phyloP scores from a whole-genome alignment of 768 basidiomycete genomes.

The Mycena latifolia region DNA sequence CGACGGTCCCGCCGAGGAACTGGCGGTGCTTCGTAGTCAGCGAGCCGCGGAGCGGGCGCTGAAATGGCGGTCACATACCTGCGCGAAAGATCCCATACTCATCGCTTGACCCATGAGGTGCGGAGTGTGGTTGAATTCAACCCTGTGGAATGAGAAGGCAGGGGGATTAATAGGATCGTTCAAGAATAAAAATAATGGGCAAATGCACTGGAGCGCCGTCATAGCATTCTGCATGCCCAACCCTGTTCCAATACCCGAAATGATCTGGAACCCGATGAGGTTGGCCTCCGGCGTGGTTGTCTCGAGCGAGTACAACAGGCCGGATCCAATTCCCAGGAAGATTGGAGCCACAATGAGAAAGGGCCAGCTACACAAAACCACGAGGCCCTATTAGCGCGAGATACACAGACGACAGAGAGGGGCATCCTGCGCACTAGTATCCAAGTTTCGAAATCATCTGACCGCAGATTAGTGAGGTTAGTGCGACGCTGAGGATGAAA shows the following conservation, averaged over 20 bases:
- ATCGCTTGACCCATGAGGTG: constrained; percentile 13
- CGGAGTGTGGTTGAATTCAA: constrained; percentile 12
- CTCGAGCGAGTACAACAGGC: constrained; percentile 17
- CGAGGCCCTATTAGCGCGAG: too few relatives aligned
- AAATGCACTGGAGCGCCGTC: constrained; percentile 19
- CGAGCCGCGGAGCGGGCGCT: too few relatives aligned
- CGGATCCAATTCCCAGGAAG: constrained; percentile 33
- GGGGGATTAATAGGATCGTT: too few relatives aligned
- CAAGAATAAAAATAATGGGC: too few relatives aligned
- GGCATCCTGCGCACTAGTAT: constrained; percentile 10
- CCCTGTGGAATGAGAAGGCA: constrained; percentile 6
- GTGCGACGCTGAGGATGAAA: constrained; percentile 32
- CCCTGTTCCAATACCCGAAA: constrained; percentile 20
- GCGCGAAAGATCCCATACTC: constrained; percentile 15
- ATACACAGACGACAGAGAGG: too few relatives aligned
- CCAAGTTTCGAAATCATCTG: not conserved
- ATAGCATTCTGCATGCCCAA: constrained; percentile 26
- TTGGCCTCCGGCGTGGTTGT: not conserved
- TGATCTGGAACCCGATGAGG: constrained; percentile 24
- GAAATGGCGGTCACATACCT: too few relatives aligned
- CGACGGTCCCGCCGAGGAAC: too few relatives aligned
- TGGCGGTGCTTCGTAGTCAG: too few relatives aligned
- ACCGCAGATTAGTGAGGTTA: constrained; percentile 24
- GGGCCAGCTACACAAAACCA: constrained; percentile 4
- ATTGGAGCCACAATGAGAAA: constrained; percentile 32